A percentile compares a stretch with the other conserved stretches of the same genome.
Conservation (phyloP, 2,329 filamentous ascomycete species). For the Bipolaris sorokiniana region DNA sequence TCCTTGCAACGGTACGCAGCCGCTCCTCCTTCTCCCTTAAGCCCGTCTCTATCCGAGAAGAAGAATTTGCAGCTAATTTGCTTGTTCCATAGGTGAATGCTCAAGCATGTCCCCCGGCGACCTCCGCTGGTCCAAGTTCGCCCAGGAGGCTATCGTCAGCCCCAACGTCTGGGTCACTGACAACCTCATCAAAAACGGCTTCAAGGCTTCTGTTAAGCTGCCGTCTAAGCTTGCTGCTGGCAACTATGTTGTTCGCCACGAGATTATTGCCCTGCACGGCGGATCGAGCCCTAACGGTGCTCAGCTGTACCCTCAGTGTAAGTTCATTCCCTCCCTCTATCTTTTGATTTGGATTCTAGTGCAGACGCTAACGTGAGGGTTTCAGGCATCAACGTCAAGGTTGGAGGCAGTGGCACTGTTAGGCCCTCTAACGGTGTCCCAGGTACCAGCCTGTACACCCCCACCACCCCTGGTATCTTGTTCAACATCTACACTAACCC, state of each 20-base stretch:
- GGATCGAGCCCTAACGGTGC: constrained; percentile 54
- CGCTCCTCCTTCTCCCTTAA: not conserved
- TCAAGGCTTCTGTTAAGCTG: constrained; percentile 53
- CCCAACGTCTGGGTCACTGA: constrained; percentile 46
- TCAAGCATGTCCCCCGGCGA: constrained; percentile 31
- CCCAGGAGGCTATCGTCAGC: constrained; percentile 35
- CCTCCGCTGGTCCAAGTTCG: constrained; percentile 47
- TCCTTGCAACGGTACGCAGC: constrained; percentile 39
- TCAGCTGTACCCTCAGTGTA: constrained; percentile 60
- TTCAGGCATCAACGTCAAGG: constrained; percentile 41
- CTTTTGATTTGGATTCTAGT: not conserved
- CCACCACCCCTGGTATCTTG: constrained; percentile 52
- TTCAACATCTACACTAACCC: constrained; percentile 48
- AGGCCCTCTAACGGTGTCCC: constrained; percentile 46
- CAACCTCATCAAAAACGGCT: constrained; percentile 52
- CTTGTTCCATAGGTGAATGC: constrained; percentile 35
- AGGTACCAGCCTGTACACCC: constrained; percentile 52
- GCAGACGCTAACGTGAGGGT: not conserved
- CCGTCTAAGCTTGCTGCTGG: constrained; percentile 54
- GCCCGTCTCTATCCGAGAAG: not conserved
- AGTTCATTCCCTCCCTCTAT: not conserved
- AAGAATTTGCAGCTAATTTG: not conserved
- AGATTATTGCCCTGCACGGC: constrained; percentile 58
- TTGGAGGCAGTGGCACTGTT: constrained; percentile 53
- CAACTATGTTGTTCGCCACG: constrained; percentile 62